Evolutionary conservation across 495 filamentous ascomycete species (phyloP).

Genomic region (Talaromyces borbonicus): DNA sequence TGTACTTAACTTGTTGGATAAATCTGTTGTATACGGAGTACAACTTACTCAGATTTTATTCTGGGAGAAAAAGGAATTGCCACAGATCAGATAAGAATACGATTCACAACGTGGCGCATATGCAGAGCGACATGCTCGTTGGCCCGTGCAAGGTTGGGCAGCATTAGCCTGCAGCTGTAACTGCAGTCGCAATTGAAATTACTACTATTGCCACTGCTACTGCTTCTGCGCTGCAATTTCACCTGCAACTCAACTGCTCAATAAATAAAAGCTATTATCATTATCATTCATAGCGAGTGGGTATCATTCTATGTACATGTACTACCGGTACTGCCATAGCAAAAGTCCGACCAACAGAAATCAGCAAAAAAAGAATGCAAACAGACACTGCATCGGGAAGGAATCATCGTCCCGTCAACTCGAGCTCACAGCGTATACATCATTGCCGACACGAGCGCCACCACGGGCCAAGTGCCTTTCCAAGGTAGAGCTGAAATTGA

Average conservation of each 20-base stretch:
- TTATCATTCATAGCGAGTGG: slow-evolving; percentile 12
- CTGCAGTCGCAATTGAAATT: too few species aligned
- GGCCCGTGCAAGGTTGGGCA: background rate
- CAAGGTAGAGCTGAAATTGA: slow-evolving; percentile 5
- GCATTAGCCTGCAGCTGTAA: too few species aligned
- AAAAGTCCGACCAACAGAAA: background rate
- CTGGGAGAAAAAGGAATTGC: too few species aligned
- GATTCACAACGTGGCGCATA: background rate
- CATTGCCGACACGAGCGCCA: slow-evolving; percentile 16
- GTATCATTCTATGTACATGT: background rate
- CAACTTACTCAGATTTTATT: too few species aligned
- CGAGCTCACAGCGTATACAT: background rate
- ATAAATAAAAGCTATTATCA: slow-evolving; percentile 21
- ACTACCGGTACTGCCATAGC: background rate
- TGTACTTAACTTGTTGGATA: too few species aligned
- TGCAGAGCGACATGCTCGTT: background rate
- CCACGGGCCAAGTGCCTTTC: slow-evolving; percentile 30
- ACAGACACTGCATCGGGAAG: background rate
- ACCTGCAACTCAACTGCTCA: background rate
- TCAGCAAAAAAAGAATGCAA: background rate
- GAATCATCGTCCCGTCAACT: background rate
- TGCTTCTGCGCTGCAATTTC: too few species aligned
- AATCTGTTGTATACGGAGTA: too few species aligned
- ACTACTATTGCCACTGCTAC: too few species aligned
- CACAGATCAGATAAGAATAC: too few species aligned